A percentile compares a stretch with the other conserved stretches of the same genome.
These are phyloP conservation scores for Laguncularia racemosa DNA, from an alignment of 345 rosid species.

Conservation along the genomic window DNA sequence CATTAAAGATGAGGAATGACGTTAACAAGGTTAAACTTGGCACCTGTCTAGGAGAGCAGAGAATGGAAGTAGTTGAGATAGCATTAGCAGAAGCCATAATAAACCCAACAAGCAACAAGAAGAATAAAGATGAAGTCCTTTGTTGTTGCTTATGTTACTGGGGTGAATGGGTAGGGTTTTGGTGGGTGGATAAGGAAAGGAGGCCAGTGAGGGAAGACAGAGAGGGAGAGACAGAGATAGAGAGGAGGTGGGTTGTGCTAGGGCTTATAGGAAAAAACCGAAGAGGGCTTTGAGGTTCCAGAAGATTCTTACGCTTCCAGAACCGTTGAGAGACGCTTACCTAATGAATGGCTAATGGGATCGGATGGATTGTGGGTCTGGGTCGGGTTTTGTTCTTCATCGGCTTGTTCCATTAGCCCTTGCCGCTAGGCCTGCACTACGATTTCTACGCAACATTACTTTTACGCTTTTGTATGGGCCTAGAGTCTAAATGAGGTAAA, in stretches of 20 bases:
- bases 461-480: no score
- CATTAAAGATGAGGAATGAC: no score
- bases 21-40: no score
- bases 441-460: no score
- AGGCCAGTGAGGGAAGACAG: slow-evolving; percentile 1
- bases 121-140: not conserved
- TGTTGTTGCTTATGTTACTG: not conserved
- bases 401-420: no score
- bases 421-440: no score
- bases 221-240: no score
- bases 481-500: no score
- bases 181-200: slow-evolving; percentile 29
- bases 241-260: slow-evolving; percentile 7
- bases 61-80: slow-evolving; percentile 53
- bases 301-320: slow-evolving; percentile 43
- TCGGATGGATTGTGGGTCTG: no score
- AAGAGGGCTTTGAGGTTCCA: slow-evolving; percentile 27
- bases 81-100: slow-evolving; percentile 79
- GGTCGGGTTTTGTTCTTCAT: no score
- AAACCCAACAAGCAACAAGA: not conserved
- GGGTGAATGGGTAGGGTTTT: not conserved
- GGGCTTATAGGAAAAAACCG: slow-evolving; percentile 32
- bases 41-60: slow-evolving; percentile 76
- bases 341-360: no score
- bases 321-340: slow-evolving; percentile 4